Base-by-base conservation (phyloP, 2,329 filamentous ascomycete genomes). In the Eutypa lata region DNA sequence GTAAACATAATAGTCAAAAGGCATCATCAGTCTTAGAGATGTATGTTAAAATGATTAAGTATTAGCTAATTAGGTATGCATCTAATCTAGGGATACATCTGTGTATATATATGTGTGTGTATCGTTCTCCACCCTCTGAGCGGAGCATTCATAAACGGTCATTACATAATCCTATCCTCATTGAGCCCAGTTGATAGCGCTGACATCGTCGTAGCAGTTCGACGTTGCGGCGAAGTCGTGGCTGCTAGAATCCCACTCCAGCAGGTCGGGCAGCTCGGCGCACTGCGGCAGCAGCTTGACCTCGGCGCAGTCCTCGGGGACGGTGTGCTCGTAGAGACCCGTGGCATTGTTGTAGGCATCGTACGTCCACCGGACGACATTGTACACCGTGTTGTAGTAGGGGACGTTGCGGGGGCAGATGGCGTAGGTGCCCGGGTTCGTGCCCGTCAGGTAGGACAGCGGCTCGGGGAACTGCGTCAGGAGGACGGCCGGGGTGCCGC, bases 241-340 rank as follows among this genome's bases (percentile, higher is more conserved):
- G 50, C 65, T 75, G 2, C 69, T 61, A 18, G 63, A 56, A 14
- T 70, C 70, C 1, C 68, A 71, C 38, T 62, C 61, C 0, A 73
- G 70, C 21, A 76, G 54, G 14, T 64, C 63, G 13, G 70, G 60
- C 38, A 79, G 59, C 51, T 57, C 46, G 0, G 70, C 68, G 48
- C 77, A 80, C 61, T 76, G 65, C 8, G 77, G 72, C 16, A 79
- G 57, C 47, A 81, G 61, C 8, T 61, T 66, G 38, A 81, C 65
- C 7, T 71, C 65, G 2, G 68, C 73, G 54, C 78, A 81, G 2
- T 65, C 69, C 42, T 68, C 61, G 2, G 75, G 73, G 2, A 74
- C 58, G 4, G 59, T 53, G 53, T 62, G 28, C 38, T 57, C 54
- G 48, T 54, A 48, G 5, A 58, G 37, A 18, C 61, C 60, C 0